Conservation (phyloP, 352 stramenopile genomes). For the Phytophthora pisi region DNA sequence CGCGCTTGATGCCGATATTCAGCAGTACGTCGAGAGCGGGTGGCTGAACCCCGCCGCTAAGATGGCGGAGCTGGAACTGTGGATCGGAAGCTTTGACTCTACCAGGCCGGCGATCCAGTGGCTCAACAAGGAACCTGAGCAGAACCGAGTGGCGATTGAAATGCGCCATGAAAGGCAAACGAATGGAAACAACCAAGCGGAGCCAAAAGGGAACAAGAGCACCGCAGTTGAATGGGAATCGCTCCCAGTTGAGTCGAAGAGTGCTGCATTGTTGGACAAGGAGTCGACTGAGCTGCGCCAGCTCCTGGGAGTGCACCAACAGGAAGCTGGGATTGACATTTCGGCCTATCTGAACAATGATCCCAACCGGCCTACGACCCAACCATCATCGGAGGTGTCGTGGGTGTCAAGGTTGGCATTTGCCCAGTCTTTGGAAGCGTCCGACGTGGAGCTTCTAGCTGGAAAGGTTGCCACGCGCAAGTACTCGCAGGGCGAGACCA, state of each 20-base stretch:
- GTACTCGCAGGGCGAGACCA: slow-evolving; percentile 33
- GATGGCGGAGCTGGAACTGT: slow-evolving; percentile 54
- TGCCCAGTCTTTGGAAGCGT: slow-evolving; percentile 14
- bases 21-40: slow-evolving; percentile 59
- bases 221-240: slow-evolving; percentile 25
- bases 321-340: slow-evolving; percentile 32
- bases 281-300: slow-evolving; percentile 46
- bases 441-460: slow-evolving; percentile 15
- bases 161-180: slow-evolving; percentile 37
- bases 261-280: slow-evolving; percentile 56
- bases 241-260: slow-evolving; percentile 36
- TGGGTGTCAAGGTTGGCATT: slow-evolving; percentile 38
- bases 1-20: slow-evolving; percentile 42
- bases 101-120: slow-evolving; percentile 63
- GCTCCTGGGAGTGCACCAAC: slow-evolving; percentile 34
- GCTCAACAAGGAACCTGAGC: slow-evolving; percentile 23
- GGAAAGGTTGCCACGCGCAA: slow-evolving; percentile 21
- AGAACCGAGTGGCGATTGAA: slow-evolving; percentile 29
- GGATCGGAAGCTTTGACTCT: slow-evolving; percentile 69
- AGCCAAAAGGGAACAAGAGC: not conserved
- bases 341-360: slow-evolving; percentile 57
- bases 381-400: not conserved
- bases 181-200: slow-evolving; percentile 8
- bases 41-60: slow-evolving; percentile 59
- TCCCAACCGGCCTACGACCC: not conserved